Percentiles rank a stretch among this genome's conserved stretches.
Evolutionary conservation across 345 rosid species (phyloP).

Genomic region (Salix arbutifolia): DNA sequence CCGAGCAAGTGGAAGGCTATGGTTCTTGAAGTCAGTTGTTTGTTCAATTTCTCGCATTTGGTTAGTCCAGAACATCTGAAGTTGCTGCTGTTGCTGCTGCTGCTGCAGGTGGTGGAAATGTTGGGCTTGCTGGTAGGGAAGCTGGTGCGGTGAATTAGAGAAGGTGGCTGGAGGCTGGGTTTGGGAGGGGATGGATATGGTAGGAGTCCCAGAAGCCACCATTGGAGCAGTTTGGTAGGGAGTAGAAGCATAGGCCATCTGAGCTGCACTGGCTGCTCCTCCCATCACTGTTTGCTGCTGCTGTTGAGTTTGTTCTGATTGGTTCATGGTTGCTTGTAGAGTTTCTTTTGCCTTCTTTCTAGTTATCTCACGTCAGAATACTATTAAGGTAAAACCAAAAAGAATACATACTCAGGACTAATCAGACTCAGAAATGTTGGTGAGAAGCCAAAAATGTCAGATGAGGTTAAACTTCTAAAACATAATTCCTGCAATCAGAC

Average conservation of each 20-base stretch:
- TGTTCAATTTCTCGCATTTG: conserved; percentile 45
- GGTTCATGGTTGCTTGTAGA: conserved; percentile 41
- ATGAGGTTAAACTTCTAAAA: neutral
- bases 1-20: conserved; percentile 41
- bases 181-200: conserved; percentile 33
- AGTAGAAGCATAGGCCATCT: conserved; percentile 39
- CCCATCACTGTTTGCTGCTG: conserved; percentile 43
- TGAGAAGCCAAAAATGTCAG: neutral
- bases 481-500: neutral
- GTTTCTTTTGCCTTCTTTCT: neutral
- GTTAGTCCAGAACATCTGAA: conserved; percentile 40
- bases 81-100: conserved; percentile 42
- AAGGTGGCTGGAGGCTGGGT: conserved; percentile 24
- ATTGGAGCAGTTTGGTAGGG: conserved; percentile 47
- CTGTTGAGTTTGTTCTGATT: conserved; percentile 43
- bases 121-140: conserved; percentile 40
- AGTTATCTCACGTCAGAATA: conserved; percentile 19
- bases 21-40: conserved; percentile 37
- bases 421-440: neutral
- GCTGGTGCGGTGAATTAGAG: conserved; percentile 31
- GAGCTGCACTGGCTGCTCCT: conserved; percentile 38
- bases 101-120: conserved; percentile 44
- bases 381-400: conserved; percentile 15
- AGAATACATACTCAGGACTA: neutral
- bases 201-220: conserved; percentile 48